These are phyloP conservation scores for Cercospora citrullina DNA, from an alignment of 2,329 filamentous ascomycete species.

Conservation along the genomic window DNA sequence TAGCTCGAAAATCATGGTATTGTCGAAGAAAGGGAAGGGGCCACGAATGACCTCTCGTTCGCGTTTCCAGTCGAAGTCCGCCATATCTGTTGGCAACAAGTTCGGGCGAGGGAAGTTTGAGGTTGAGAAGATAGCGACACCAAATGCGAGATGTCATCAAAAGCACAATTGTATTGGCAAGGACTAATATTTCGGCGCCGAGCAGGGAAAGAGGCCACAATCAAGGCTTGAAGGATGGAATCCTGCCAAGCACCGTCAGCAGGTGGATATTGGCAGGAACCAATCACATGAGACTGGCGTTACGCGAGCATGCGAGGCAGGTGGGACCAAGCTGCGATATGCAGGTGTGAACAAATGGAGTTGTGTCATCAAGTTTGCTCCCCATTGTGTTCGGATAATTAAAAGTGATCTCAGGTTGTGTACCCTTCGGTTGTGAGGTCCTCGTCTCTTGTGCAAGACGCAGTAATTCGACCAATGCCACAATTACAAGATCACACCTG, in stretches of 20 bases:
- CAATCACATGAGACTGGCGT: neutral
- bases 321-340: conserved; percentile 5
- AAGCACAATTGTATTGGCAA: neutral
- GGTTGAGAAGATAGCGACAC: neutral
- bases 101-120: neutral
- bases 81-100: neutral
- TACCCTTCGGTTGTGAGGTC: neutral
- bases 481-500: neutral
- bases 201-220: neutral
- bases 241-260: neutral
- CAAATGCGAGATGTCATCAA: neutral
- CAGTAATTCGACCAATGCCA: neutral
- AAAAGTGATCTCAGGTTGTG: neutral
- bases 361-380: neutral
- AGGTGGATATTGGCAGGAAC: neutral
- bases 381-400: neutral
- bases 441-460: neutral
- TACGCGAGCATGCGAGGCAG: neutral
- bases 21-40: conserved; percentile 7
- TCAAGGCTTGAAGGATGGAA: neutral
- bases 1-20: conserved; percentile 8
- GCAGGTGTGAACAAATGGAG: neutral
- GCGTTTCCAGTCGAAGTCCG: conserved; percentile 11
- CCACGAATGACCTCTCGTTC: conserved; percentile 2
- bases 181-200: conserved; percentile 10